Base-by-base conservation (phyloP, 2,329 filamentous ascomycete genomes). In the Leptodontidium sp. region DNA sequence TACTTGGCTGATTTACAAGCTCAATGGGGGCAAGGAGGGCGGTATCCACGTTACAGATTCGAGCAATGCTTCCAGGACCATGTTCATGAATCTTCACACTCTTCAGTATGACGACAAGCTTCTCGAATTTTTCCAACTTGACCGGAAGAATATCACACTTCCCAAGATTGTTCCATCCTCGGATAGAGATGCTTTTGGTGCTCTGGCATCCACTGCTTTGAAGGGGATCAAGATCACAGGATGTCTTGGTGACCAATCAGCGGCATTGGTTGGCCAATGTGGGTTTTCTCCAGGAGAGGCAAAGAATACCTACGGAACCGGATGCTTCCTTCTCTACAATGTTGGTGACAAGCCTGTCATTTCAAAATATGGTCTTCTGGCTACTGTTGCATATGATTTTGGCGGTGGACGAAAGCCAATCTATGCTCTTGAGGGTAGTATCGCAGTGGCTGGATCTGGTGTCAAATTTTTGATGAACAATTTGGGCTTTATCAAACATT, bases 291-390 rank as follows among this genome's bases (percentile, higher is more conserved):
- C 91, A 9, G 93, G 93, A 66, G 84, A 87, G 66, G 93, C 92
- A 61, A 95, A 95, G 84, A 95, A 95, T 79, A 95, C 93, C 0
- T 95, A 95, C 78, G 93, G 93, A 50, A 95, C 93, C 0, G 93
- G 93, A 26, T 94, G 92, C 79, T 96, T 96, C 83, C 81, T 95
- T 72, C 87, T 95, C 7, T 94, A 94, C 81, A 94, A 96, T 76
- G 90, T 94, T 15, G 93, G 93, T 29, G 84, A 89, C 29, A 91
- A 93, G 81, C 92, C 92, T 4, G 91, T 94, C 66, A 89, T 94
- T 68, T 95, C 93, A 0, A 88, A 84, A 35, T 91, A 94, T 77
- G 93, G 93, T 2, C 84, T 96, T 15, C 82, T 95, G 35, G 90
- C 90, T 35, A 95, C 93, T 0, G 89, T 95, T 17, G 93, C 90